A percentile compares a stretch with the other conserved stretches of the same genome.
phyloP scores from a whole-genome alignment of 2,329 filamentous ascomycete genomes.

The Colletotrichum eleusines region DNA sequence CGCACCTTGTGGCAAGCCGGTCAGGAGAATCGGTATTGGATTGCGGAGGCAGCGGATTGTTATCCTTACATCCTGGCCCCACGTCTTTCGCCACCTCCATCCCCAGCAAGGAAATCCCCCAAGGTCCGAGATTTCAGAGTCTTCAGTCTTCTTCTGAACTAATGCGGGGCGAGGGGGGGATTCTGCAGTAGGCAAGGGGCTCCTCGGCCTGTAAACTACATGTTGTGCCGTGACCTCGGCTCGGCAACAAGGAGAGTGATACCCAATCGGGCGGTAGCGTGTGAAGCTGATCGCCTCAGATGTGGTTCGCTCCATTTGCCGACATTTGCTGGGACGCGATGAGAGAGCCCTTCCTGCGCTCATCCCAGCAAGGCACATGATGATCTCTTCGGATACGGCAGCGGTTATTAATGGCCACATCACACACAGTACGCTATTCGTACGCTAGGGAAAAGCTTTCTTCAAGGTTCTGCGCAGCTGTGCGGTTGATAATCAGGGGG shows the following conservation, averaged over 20 bases:
- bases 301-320: slow-evolving; percentile 32
- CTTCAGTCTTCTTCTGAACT: slow-evolving; percentile 17
- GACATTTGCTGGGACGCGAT: slow-evolving; percentile 25
- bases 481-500: slow-evolving; percentile 25
- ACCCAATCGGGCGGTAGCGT: slow-evolving; percentile 13
- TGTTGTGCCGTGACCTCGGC: slow-evolving; percentile 26
- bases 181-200: slow-evolving; percentile 14
- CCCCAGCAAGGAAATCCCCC: slow-evolving; percentile 15
- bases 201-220: slow-evolving; percentile 21
- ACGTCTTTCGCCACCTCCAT: slow-evolving; percentile 3
- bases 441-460: no score
- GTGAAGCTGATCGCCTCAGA: slow-evolving; percentile 33
- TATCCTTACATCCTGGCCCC: slow-evolving; percentile 17
- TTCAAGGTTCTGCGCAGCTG: slow-evolving; percentile 16
- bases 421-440: not conserved
- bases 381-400: slow-evolving; percentile 28
- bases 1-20: slow-evolving; percentile 36
- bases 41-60: slow-evolving; percentile 24
- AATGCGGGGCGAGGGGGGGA: slow-evolving; percentile 23
- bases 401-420: slow-evolving; percentile 13
- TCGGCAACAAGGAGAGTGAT: slow-evolving; percentile 15
- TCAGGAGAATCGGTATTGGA: slow-evolving; percentile 14
- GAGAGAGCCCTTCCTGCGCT: slow-evolving; percentile 1
- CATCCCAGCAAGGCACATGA: slow-evolving; percentile 10
- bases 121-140: slow-evolving; percentile 5